phyloP scores from a whole-genome alignment of 2,329 filamentous ascomycete genomes.

The Byssoonygena ceratinophila region DNA sequence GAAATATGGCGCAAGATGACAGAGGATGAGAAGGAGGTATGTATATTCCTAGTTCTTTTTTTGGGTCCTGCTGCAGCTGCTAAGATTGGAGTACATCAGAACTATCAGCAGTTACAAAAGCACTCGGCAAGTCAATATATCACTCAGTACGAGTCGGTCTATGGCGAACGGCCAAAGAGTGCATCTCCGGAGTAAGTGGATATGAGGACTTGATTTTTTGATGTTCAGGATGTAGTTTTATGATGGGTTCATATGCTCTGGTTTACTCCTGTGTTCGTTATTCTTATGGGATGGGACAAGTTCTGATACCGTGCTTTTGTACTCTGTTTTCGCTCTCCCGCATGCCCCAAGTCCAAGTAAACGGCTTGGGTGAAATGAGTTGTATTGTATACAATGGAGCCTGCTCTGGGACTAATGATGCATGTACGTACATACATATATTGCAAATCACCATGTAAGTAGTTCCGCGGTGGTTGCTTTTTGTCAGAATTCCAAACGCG shows the following conservation, averaged over 20 bases:
- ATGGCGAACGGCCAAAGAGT: conserved; percentile 1
- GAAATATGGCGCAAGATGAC: conserved; percentile 29
- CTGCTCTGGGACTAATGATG: too few species aligned
- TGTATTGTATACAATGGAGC: too few species aligned
- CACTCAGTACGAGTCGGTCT: conserved; percentile 18
- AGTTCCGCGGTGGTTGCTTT: too few species aligned
- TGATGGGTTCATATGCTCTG: not conserved
- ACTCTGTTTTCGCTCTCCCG: not conserved
- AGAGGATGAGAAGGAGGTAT: conserved; percentile 22
- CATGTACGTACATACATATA: too few species aligned
- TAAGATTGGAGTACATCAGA: conserved; percentile 12
- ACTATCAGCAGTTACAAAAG: conserved; percentile 19
- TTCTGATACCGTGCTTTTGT: not conserved
- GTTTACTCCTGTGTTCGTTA: not conserved
- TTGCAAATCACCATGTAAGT: too few species aligned
- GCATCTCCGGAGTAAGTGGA: not conserved
- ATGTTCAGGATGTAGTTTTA: not conserved
- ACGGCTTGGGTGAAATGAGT: too few species aligned
- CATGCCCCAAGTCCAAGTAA: too few species aligned
- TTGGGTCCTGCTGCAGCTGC: not conserved
- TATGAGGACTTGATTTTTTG: not conserved
- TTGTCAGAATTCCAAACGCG: too few species aligned
- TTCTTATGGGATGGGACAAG: not conserved
- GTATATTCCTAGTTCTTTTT: not conserved
- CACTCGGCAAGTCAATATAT: conserved; percentile 20